Evolutionary conservation across 768 basidiomycete species (phyloP).

Genomic region (Leucocoprinus birnbaumii): DNA sequence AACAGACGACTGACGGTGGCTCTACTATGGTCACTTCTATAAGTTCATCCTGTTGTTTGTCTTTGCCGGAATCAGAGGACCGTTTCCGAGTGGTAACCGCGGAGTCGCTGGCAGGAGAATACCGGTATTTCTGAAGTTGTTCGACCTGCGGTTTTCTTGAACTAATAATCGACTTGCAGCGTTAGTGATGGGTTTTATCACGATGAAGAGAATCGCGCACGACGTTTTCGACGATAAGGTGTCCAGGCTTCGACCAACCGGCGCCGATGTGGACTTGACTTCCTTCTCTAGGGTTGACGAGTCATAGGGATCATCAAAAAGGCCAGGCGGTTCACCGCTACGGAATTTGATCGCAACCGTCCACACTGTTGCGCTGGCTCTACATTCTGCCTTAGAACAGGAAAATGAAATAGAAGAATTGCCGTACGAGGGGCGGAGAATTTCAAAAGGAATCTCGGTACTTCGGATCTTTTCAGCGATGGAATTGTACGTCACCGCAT

Average conservation of each 20-base stretch:
- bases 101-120: neutral
- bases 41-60: no score
- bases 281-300: no score
- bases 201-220: neutral
- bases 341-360: neutral
- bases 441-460: neutral
- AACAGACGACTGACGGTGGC: conserved; percentile 3
- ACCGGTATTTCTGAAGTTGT: neutral
- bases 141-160: neutral
- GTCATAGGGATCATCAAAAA: no score
- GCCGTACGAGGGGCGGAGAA: neutral
- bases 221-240: neutral
- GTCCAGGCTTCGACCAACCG: no score
- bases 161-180: neutral
- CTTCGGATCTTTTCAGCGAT: neutral
- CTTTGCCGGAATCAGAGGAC: neutral
- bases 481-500: neutral
- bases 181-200: neutral
- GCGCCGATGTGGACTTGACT: no score
- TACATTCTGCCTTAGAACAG: neutral
- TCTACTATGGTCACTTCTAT: neutral
- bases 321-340: neutral
- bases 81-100: neutral
- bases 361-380: conserved; percentile 1
- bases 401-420: neutral